phyloP scores from a whole-genome alignment of 1,284 basidiomycete genomes.

The Microbotryomycetes sp. region DNA sequence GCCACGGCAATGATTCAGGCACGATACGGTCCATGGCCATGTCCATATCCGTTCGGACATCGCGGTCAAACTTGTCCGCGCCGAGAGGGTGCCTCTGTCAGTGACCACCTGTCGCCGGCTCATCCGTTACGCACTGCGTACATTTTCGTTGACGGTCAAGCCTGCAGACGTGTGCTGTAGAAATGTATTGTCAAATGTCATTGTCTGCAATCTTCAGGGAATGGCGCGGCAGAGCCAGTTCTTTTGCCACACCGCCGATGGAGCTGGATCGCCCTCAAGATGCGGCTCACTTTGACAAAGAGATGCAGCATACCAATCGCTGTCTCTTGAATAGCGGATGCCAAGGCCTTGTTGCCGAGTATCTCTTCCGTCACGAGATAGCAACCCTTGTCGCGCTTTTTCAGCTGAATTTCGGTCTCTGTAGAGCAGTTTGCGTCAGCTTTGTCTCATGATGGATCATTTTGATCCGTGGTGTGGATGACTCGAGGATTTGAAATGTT shows the following conservation, averaged over 20 bases:
- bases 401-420: neutral
- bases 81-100: too few species aligned
- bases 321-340: neutral
- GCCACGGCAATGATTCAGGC: constrained; percentile 40
- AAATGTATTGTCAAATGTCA: too few species aligned
- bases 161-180: constrained; percentile 30
- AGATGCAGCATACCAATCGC: constrained; percentile 39
- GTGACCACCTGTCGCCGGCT: too few species aligned
- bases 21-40: constrained; percentile 41
- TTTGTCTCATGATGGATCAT: too few species aligned
- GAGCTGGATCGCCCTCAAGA: too few species aligned
- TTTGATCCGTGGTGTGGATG: too few species aligned
- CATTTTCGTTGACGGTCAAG: constrained; percentile 32
- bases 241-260: too few species aligned
- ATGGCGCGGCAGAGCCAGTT: too few species aligned
- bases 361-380: constrained; percentile 43
- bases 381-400: constrained; percentile 35
- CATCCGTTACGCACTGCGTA: too few species aligned
- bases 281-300: constrained; percentile 3
- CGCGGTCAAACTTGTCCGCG: constrained; percentile 41
- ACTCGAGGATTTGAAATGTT: too few species aligned
- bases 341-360: constrained; percentile 20
- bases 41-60: constrained; percentile 41
- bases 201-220: too few species aligned
- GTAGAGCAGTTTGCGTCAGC: too few species aligned